phyloP scores from a whole-genome alignment of 2,329 filamentous ascomycete genomes.

The Diaporthe citrichinensis region DNA sequence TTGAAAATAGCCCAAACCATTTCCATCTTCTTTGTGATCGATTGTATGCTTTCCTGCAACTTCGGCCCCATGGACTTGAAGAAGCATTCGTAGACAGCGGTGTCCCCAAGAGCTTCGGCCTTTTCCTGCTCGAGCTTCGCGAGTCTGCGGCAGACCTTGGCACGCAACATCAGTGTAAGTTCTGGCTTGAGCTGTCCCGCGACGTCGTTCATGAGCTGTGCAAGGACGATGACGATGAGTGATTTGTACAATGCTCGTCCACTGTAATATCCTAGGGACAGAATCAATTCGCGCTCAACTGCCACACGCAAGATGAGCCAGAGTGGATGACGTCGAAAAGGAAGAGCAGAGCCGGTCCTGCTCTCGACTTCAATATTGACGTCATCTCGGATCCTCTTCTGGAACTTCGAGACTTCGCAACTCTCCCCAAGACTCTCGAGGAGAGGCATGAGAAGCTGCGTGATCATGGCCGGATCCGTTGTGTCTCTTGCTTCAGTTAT shows the following conservation, averaged over 20 bases:
- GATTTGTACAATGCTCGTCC: slow-evolving; percentile 69
- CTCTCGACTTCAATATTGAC: slow-evolving; percentile 58
- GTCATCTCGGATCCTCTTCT: slow-evolving; percentile 73
- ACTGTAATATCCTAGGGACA: slow-evolving; percentile 53
- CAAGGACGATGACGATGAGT: slow-evolving; percentile 65
- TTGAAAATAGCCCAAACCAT: slow-evolving; percentile 58
- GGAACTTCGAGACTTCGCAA: slow-evolving; percentile 54
- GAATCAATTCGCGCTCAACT: slow-evolving; percentile 64
- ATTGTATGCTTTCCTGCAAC: slow-evolving; percentile 50
- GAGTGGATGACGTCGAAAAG: slow-evolving; percentile 73
- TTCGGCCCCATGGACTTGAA: slow-evolving; percentile 47
- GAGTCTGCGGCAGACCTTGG: slow-evolving; percentile 69
- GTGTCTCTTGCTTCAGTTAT: slow-evolving; percentile 72
- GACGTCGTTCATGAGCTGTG: slow-evolving; percentile 59
- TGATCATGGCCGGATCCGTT: slow-evolving; percentile 67
- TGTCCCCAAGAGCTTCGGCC: slow-evolving; percentile 31
- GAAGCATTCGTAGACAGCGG: slow-evolving; percentile 47
- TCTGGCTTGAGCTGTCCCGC: slow-evolving; percentile 52
- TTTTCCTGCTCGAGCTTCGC: slow-evolving; percentile 67
- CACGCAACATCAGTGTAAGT: slow-evolving; percentile 55
- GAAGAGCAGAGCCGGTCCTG: slow-evolving; percentile 54
- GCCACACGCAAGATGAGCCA: slow-evolving; percentile 74
- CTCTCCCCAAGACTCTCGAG: slow-evolving; percentile 65
- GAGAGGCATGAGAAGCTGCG: slow-evolving; percentile 71
- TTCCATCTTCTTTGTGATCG: slow-evolving; percentile 50